Evolutionary conservation across 768 basidiomycete genomes (phyloP).

Genomic region (Lanmaoa pseudosensibilis): DNA sequence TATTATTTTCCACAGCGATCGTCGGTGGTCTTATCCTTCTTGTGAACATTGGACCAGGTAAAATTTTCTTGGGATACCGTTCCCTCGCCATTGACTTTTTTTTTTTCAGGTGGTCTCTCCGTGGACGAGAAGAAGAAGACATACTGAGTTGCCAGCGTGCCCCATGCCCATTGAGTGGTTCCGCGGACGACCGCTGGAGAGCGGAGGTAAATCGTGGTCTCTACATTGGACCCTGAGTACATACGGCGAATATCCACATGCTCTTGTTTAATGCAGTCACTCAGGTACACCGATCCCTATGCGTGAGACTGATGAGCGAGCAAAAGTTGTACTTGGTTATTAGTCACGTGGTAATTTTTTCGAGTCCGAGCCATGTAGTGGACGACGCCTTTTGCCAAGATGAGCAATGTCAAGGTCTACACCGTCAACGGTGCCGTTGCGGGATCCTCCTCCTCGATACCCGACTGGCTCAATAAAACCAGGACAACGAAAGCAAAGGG

Average conservation of each 20-base stretch:
- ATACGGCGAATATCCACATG: constrained; percentile 18
- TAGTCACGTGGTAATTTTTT: constrained; percentile 20
- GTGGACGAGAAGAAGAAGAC: constrained; percentile 99
- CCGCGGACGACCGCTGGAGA: neutral
- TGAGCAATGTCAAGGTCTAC: constrained; percentile 75
- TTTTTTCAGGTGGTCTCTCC: constrained; percentile 75
- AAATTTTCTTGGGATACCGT: constrained; percentile 11
- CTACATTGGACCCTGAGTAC: constrained; percentile 15
- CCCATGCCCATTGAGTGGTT: neutral
- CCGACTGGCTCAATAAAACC: constrained; percentile 87
- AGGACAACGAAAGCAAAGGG: constrained; percentile 53
- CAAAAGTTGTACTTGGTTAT: neutral
- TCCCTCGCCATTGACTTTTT: neutral
- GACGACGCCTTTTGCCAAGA: neutral
- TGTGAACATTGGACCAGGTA: constrained; percentile 97
- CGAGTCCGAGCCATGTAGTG: neutral
- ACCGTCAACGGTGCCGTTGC: constrained; percentile 92
- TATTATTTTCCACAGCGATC: constrained; percentile 54
- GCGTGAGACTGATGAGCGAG: neutral
- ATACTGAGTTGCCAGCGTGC: constrained; percentile 42
- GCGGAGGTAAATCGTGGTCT: constrained; percentile 11
- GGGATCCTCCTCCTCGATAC: constrained; percentile 87
- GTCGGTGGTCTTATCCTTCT: constrained; percentile 96
- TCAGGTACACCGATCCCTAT: neutral
- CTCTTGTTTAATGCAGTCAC: constrained; percentile 14